phyloP scores from a whole-genome alignment of 2,329 filamentous ascomycete genomes.

The Neofusicoccum sp. region DNA sequence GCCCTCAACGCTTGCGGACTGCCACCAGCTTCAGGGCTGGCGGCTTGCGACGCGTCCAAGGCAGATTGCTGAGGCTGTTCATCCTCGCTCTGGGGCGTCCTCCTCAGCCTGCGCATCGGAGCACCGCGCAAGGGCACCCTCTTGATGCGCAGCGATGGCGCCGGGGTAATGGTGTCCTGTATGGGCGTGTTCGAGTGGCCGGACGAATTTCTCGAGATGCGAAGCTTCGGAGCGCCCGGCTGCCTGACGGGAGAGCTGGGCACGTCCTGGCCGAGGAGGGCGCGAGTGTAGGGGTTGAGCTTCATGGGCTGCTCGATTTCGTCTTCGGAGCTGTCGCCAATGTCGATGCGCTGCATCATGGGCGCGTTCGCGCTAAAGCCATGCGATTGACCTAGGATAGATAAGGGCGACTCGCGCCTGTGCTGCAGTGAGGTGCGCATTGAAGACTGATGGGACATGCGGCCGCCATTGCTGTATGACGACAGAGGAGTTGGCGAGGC shows the following conservation, averaged over 20 bases:
- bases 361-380: conserved; percentile 47
- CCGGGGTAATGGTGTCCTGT: conserved; percentile 33
- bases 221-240: conserved; percentile 30
- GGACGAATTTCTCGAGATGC: conserved; percentile 36
- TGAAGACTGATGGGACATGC: conserved; percentile 34
- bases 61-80: neutral
- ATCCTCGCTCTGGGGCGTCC: conserved; percentile 32
- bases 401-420: conserved; percentile 48
- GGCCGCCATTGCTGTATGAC: conserved; percentile 33
- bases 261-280: conserved; percentile 61
- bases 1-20: neutral
- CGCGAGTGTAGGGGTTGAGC: conserved; percentile 88
- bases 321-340: conserved; percentile 89
- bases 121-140: conserved; percentile 39
- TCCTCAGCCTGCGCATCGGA: conserved; percentile 37
- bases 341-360: conserved; percentile 49
- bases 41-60: neutral
- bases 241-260: conserved; percentile 38
- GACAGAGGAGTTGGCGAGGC: conserved; percentile 41
- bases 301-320: conserved; percentile 84
- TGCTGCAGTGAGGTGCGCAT: conserved; percentile 29
- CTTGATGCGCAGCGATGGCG: conserved; percentile 40
- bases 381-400: conserved; percentile 43
- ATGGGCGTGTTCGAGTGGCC: conserved; percentile 35
- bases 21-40: conserved; percentile 30